Evolutionary conservation across 768 basidiomycete species (phyloP).

Genomic region (Boletellus ananiceps): DNA sequence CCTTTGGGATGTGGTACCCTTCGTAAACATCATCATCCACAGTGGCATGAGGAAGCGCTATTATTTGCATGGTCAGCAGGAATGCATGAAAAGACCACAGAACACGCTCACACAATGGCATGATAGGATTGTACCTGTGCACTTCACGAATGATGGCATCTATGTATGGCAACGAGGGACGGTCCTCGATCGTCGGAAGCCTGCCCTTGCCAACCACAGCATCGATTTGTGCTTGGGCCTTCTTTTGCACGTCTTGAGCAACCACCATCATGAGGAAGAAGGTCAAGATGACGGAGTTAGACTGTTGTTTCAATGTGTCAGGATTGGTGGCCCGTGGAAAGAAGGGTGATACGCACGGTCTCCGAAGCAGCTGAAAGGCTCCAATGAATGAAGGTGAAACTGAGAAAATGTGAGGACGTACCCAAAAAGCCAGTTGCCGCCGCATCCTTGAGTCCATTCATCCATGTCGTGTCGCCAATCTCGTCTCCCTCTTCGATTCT

Average conservation of each 20-base stretch:
- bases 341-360: conserved; percentile 1
- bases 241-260: conserved; percentile 6
- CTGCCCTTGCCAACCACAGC: conserved; percentile 2
- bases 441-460: conserved; percentile 9
- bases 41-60: conserved; percentile 3
- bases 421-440: conserved; percentile 10
- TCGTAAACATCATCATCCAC: conserved; percentile 7
- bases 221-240: conserved; percentile 13
- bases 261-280: conserved; percentile 12
- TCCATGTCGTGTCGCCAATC: not conserved
- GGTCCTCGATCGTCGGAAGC: conserved; percentile 8
- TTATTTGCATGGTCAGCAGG: not conserved
- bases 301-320: not conserved
- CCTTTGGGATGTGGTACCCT: conserved; percentile 11
- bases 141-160: conserved; percentile 9
- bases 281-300: not conserved
- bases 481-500: not conserved
- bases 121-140: not conserved
- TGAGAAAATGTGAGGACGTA: not conserved
- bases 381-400: not conserved
- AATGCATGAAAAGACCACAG: not conserved
- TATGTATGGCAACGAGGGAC: conserved; percentile 3
- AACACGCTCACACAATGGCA: conserved; percentile 6
- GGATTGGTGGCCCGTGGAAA: not conserved
- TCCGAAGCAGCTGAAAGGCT: conserved; percentile 3